A percentile compares a stretch with the other conserved stretches of the same genome.
Evolutionary conservation across 352 stramenopile species (phyloP).

Genomic region (Pythium pyrilobum): DNA sequence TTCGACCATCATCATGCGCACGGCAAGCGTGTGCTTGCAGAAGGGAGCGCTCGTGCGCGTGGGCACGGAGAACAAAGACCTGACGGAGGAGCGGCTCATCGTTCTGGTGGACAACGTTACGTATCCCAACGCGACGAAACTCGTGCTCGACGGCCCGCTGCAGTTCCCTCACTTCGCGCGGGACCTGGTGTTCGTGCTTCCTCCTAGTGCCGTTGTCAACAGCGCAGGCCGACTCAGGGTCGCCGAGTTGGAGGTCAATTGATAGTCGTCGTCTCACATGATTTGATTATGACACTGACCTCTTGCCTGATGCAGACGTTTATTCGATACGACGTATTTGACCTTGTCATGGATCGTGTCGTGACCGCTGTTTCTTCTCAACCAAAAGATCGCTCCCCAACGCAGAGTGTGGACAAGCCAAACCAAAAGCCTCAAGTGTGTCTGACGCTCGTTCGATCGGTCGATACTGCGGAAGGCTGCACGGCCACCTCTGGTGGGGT

Average conservation of each 20-base stretch:
- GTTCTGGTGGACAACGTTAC: background rate
- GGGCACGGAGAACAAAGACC: conserved; percentile 5
- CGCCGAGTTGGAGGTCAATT: background rate
- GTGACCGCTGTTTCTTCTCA: too few species aligned
- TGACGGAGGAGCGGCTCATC: conserved; percentile 14
- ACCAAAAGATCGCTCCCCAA: too few species aligned
- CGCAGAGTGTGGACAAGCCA: too few species aligned
- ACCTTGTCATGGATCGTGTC: too few species aligned
- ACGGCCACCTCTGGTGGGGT: too few species aligned
- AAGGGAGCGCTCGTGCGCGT: conserved; percentile 4
- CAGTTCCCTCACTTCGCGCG: conserved; percentile 4
- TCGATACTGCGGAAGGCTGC: too few species aligned
- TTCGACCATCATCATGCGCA: background rate
- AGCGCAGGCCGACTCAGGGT: background rate
- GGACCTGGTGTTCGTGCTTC: conserved; percentile 12
- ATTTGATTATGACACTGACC: too few species aligned
- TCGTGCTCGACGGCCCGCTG: conserved; percentile 1
- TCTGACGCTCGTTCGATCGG: too few species aligned
- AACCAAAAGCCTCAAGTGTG: too few species aligned
- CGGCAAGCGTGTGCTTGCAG: background rate
- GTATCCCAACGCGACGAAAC: conserved; percentile 1
- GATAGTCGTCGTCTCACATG: background rate
- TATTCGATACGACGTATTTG: too few species aligned
- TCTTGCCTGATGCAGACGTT: too few species aligned
- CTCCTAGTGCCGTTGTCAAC: background rate